Conservation (phyloP, 331 rosid genomes). For the Pyrus hybrid region DNA sequence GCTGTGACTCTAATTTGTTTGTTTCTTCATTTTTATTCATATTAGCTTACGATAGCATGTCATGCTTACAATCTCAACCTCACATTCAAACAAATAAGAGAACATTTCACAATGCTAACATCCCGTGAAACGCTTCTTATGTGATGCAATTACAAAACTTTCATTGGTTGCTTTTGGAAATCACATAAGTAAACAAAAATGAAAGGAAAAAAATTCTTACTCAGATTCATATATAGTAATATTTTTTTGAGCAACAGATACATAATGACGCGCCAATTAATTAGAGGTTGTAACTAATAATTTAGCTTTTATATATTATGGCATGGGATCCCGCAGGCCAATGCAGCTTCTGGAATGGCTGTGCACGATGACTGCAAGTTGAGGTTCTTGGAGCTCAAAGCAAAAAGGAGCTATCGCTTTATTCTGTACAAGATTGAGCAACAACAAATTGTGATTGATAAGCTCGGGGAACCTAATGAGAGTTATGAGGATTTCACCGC, state of each 20-base stretch:
- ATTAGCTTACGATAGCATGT: not conserved
- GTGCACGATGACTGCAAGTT: constrained; percentile 81
- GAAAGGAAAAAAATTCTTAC: not conserved
- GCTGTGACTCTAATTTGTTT: not conserved
- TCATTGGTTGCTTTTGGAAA: too few relatives aligned
- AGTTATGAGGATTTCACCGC: constrained; percentile 57
- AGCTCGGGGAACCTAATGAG: constrained; percentile 41
- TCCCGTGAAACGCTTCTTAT: not conserved
- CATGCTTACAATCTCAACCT: not conserved
- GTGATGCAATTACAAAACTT: not conserved
- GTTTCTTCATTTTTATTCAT: not conserved
- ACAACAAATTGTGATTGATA: constrained; percentile 60
- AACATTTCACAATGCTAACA: not conserved
- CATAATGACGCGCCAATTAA: not conserved
- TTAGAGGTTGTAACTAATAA: not conserved
- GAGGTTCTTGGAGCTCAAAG: constrained; percentile 64
- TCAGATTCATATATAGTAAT: not conserved
- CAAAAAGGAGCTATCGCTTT: constrained; percentile 60
- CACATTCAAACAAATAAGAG: not conserved
- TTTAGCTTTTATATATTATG: not conserved
- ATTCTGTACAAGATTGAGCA: constrained; percentile 64
- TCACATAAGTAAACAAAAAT: too few relatives aligned
- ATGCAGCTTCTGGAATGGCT: constrained; percentile 84
- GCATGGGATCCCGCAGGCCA: constrained; percentile 46
- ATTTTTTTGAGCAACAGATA: not conserved